Evolutionary conservation across 768 basidiomycete genomes (phyloP).

Genomic region (Gymnopilus dilepis): DNA sequence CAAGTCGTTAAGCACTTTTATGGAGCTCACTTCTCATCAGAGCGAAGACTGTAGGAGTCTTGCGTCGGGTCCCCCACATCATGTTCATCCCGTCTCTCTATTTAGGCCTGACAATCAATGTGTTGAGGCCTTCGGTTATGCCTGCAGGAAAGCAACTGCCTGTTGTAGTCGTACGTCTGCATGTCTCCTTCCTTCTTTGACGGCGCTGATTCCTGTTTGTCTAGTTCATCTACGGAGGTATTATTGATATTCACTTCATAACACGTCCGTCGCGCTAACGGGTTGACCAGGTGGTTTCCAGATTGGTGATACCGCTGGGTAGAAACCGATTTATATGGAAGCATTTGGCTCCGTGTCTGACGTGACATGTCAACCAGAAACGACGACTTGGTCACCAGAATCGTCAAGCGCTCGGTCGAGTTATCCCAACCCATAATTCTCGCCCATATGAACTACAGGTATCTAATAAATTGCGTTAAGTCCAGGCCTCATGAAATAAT

Average conservation of each 20-base stretch:
- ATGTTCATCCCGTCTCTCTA: too few relatives aligned
- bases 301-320: constrained; percentile 22
- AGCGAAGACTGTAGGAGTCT: constrained; percentile 28
- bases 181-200: not conserved
- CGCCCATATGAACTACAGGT: constrained; percentile 57
- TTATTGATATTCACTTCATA: not conserved
- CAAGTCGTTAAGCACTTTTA: too few relatives aligned
- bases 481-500: not conserved
- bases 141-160: not conserved
- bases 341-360: not conserved
- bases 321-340: not conserved
- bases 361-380: constrained; percentile 35
- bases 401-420: constrained; percentile 47
- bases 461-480: not conserved
- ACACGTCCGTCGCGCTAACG: too few relatives aligned
- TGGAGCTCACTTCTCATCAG: too few relatives aligned
- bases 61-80: not conserved
- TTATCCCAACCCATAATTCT: constrained; percentile 50
- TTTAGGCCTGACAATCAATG: not conserved
- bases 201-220: not conserved
- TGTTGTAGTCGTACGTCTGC: not conserved
- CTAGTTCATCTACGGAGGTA: constrained; percentile 51
- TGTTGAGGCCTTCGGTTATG: not conserved
- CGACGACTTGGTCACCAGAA: constrained; percentile 35
- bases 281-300: constrained; percentile 28